Base-by-base conservation (phyloP, 225 moss, liverwort and hornwort species). In the Polytrichum commune region DNA sequence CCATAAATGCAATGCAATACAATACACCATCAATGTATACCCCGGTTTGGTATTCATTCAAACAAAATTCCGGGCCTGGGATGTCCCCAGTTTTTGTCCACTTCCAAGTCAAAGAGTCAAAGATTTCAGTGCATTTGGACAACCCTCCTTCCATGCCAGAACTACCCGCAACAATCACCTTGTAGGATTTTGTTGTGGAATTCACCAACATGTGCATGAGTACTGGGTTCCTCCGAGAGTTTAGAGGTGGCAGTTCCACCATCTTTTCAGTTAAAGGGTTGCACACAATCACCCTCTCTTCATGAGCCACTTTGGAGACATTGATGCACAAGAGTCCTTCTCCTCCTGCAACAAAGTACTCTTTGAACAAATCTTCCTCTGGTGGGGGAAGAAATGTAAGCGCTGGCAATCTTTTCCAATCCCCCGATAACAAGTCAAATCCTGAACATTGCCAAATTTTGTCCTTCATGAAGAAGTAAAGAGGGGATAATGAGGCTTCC, bases 131-230 rank as follows among this genome's bases (percentile, higher is more conserved):
- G 16, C 27, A 18, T 56, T 53, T 54, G 1, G 69, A 69, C 2
- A 55, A 7, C 0, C 28, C 6, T 24, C 5, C 22, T 27, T 28
- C 69, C 7, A 56, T 54, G 6, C 2, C 13, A 0, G 69, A 46
- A 4, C 66, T 66, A 1, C 66, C 66, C 0, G 46, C 66, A n/a
- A 53, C 30, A 66, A 66, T 66, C 4, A 69, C 55, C 25, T 56
- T 10, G 54, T 54, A 69, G 5, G 8, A 18, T 0, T 27, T 55
- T 6, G 69, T 69, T 18, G 25, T 5, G 18, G 2, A 0, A 0
- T 26, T 6, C 7, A 25, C 54, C 24, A 69, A 53, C 24, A 69
- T 6, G 7, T 69, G 54, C 69, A 69, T 69, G 5, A 69, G 69
- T 10, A 69, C 69, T 0, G 69, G 69, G 1, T 69, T 38, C 20